phyloP scores from a whole-genome alignment of 768 basidiomycete genomes.

The Mrakia blollopis region DNA sequence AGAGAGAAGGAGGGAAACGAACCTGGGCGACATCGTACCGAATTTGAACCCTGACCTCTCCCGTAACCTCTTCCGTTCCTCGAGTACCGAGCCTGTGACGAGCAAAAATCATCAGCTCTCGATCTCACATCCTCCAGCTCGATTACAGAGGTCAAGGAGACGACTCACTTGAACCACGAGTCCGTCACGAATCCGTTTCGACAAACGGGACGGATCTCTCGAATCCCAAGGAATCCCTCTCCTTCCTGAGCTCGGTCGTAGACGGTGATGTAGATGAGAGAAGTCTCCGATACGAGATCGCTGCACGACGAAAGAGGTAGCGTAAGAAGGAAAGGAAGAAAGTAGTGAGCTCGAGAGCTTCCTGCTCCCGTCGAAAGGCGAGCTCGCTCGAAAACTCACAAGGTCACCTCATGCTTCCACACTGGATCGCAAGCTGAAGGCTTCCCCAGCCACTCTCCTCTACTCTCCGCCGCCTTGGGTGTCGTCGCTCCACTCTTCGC shows the following conservation, averaged over 20 bases:
- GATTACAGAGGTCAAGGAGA: neutral
- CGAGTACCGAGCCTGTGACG: conserved; percentile 12
- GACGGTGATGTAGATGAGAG: conserved; percentile 76
- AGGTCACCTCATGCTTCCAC: conserved; percentile 98
- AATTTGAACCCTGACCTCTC: conserved; percentile 32
- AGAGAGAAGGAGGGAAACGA: neutral
- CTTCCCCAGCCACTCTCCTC: conserved; percentile 31
- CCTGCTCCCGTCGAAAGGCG: neutral
- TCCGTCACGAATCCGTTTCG: conserved; percentile 93
- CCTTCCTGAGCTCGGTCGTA: conserved; percentile 67
- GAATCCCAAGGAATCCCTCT: conserved; percentile 81
- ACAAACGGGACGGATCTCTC: conserved; percentile 85
- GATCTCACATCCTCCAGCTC: neutral
- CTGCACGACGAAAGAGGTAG: conserved; percentile 47
- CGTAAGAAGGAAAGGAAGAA: neutral
- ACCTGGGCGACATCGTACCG: conserved; percentile 30
- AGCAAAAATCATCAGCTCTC: neutral
- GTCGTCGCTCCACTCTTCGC: conserved; percentile 33
- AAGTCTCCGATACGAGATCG: conserved; percentile 87
- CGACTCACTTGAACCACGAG: conserved; percentile 88
- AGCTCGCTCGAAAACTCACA: conserved; percentile 57
- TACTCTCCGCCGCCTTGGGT: conserved; percentile 27
- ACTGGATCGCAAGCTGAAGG: conserved; percentile 70
- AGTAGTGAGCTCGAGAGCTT: neutral
- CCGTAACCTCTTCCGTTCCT: conserved; percentile 31